phyloP scores from a whole-genome alignment of 2,329 filamentous ascomycete species.

The Aspergillus sp. region DNA sequence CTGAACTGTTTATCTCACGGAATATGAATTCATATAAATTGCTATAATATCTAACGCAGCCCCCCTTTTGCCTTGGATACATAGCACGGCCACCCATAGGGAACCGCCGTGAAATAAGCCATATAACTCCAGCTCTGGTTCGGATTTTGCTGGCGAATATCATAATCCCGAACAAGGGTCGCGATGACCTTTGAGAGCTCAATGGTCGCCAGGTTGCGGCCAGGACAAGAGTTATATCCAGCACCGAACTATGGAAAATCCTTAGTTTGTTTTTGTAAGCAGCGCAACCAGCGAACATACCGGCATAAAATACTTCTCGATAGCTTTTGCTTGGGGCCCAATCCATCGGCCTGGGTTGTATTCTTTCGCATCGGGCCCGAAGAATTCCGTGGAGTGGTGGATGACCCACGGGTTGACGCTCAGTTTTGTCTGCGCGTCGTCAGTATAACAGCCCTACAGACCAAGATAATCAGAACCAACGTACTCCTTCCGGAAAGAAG shows the following conservation, averaged over 20 bases:
- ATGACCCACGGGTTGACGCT: constrained; percentile 1
- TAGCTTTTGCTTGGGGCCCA: background rate
- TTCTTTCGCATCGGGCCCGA: background rate
- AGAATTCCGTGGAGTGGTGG: background rate
- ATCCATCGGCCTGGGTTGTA: constrained; percentile 1
- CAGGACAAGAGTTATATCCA: background rate
- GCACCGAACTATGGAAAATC: background rate
- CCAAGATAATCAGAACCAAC: background rate
- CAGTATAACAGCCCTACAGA: background rate
- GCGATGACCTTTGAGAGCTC: background rate
- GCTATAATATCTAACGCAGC: background rate
- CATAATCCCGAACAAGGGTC: background rate
- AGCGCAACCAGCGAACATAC: background rate
- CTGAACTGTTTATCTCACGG: too few relatives aligned
- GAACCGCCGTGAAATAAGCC: constrained; percentile 1
- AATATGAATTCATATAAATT: too few relatives aligned
- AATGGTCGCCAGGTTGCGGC: background rate
- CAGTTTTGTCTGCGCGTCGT: background rate
- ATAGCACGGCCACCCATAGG: background rate
- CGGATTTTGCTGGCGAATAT: background rate
- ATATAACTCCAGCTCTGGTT: background rate
- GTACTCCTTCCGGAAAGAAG: background rate
- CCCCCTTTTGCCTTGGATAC: background rate
- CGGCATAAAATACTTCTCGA: background rate
- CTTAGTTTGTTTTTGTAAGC: background rate